These are phyloP conservation scores for Podila clonocystis DNA, from an alignment of 192 early-diverging fungal genomes.

Conservation along the genomic window DNA sequence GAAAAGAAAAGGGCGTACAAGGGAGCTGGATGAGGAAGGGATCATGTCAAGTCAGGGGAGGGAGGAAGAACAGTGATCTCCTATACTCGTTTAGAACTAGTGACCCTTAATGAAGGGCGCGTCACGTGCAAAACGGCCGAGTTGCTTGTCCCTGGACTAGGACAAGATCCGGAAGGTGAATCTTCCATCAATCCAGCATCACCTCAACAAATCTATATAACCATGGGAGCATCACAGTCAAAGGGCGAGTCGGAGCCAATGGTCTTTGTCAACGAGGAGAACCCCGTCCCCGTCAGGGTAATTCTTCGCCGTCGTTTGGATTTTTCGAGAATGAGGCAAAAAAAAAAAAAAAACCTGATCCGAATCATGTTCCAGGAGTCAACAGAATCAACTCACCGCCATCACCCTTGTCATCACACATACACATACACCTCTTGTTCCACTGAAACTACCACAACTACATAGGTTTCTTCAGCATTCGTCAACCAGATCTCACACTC, in stretches of 20 bases:
- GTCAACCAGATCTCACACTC: constrained; percentile 34
- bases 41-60: too few species aligned
- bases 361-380: background rate
- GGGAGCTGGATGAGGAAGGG: too few species aligned
- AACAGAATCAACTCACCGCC: too few species aligned
- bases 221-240: constrained; percentile 49
- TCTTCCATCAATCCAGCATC: too few species aligned
- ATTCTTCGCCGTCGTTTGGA: background rate
- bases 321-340: background rate
- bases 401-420: background rate
- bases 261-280: constrained; percentile 52
- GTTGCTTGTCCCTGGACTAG: background rate
- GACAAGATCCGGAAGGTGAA: background rate
- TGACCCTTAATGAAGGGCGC: too few species aligned
- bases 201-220: background rate
- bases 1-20: background rate
- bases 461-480: constrained; percentile 39
- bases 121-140: background rate
- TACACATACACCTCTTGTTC: background rate
- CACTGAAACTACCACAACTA: background rate
- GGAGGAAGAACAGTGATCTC: too few species aligned
- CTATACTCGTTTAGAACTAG: too few species aligned
- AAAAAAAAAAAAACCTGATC: background rate
- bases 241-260: constrained; percentile 37
- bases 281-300: constrained; percentile 50